A percentile compares a stretch with the other conserved stretches of the same genome.
These are phyloP conservation scores for Pseudognaphalium luteoalbum DNA, from an alignment of 129 eudicot genomes.

Conservation along the genomic window DNA sequence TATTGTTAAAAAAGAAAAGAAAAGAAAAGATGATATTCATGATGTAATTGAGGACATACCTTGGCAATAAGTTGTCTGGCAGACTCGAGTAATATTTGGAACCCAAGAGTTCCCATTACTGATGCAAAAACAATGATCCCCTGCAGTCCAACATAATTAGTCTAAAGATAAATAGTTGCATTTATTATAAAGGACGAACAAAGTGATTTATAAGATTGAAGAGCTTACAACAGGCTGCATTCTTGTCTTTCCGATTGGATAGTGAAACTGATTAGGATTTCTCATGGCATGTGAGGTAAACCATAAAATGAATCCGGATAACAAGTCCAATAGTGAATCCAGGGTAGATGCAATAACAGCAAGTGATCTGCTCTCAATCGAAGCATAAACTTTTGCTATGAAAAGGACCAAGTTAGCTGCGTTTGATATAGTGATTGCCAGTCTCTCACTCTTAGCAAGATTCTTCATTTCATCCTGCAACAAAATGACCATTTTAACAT, in stretches of 20 bases:
- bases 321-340: slow-evolving; percentile 81
- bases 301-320: slow-evolving; percentile 92
- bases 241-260: slow-evolving; percentile 89
- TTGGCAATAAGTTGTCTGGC: slow-evolving; percentile 55
- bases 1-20: not conserved
- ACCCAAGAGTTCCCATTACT: slow-evolving; percentile 91
- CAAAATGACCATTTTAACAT: not conserved
- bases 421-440: slow-evolving; percentile 71
- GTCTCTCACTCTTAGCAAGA: slow-evolving; percentile 72
- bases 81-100: slow-evolving; percentile 85
- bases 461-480: slow-evolving; percentile 71
- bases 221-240: slow-evolving; percentile 93
- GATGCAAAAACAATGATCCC: slow-evolving; percentile 95
- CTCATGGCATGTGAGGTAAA: slow-evolving; percentile 87
- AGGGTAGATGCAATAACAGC: slow-evolving; percentile 94
- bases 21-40: not conserved
- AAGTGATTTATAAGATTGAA: not conserved
- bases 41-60: slow-evolving; percentile 35
- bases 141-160: slow-evolving; percentile 40
- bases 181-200: not conserved
- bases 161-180: not conserved
- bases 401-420: slow-evolving; percentile 72
- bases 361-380: slow-evolving; percentile 77
- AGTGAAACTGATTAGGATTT: slow-evolving; percentile 78
- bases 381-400: slow-evolving; percentile 79